A percentile compares a stretch with the other conserved stretches of the same genome.
These are phyloP conservation scores for Pseudophaeomoniella oleicola DNA, from an alignment of 2,329 filamentous ascomycete genomes.

Conservation along the genomic window DNA sequence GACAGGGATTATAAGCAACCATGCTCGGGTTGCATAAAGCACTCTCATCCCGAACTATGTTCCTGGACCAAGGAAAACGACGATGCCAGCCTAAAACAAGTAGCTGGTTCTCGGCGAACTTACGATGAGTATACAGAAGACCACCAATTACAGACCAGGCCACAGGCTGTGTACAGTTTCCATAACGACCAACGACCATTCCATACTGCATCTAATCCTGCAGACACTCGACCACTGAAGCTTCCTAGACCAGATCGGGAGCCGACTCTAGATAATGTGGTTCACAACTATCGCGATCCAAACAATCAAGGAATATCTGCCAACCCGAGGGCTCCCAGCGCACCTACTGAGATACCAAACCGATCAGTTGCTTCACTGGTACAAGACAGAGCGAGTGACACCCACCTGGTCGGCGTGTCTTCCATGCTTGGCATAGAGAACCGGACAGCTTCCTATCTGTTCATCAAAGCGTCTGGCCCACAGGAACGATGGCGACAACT, in stretches of 20 bases:
- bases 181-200: not conserved
- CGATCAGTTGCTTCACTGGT: not conserved
- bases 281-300: not conserved
- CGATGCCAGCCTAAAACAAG: not conserved
- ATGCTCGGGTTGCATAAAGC: slow-evolving; percentile 5
- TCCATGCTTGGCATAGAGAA: not conserved
- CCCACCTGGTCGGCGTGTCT: not conserved
- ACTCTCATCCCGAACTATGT: slow-evolving; percentile 5
- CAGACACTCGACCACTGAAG: not conserved
- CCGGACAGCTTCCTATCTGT: not conserved
- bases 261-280: not conserved
- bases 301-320: not conserved
- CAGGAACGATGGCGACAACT: slow-evolving; percentile 1
- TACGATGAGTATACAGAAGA: not conserved
- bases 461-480: not conserved
- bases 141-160: not conserved
- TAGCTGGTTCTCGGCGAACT: not conserved
- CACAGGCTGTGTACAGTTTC: not conserved
- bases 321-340: not conserved
- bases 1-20: slow-evolving; percentile 4
- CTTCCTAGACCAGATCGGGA: not conserved
- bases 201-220: not conserved
- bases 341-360: not conserved
- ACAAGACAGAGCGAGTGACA: not conserved
- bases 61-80: slow-evolving; percentile 2